Evolutionary conservation across 257 asterid species (phyloP).

Genomic region (Osmanthus fragrans): DNA sequence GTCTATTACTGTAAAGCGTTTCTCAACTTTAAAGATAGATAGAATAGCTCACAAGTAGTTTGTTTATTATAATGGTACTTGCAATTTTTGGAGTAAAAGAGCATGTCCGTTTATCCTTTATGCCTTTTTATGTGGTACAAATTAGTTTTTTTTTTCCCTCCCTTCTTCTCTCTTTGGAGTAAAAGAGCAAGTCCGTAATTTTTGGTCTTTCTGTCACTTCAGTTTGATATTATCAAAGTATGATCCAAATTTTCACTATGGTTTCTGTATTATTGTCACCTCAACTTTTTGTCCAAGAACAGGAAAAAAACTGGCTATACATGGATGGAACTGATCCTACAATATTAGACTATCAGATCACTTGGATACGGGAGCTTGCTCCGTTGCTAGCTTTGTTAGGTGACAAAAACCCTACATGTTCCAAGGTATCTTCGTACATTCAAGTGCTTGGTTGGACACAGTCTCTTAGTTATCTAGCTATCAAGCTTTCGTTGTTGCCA

Average conservation of each 20-base stretch:
- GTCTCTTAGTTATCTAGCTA: neutral
- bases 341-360: conserved; percentile 48
- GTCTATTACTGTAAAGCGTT: neutral
- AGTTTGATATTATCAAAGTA: neutral
- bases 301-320: conserved; percentile 55
- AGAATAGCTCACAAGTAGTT: neutral
- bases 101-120: neutral
- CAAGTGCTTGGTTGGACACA: conserved; percentile 15
- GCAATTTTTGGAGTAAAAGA: no score
- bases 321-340: conserved; percentile 49
- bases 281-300: conserved; percentile 19
- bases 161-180: no score
- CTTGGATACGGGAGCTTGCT: conserved; percentile 78
- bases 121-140: neutral
- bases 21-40: neutral
- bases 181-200: no score
- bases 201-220: neutral
- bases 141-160: no score
- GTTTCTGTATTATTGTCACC: conserved; percentile 13
- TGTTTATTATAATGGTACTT: neutral
- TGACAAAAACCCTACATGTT: conserved; percentile 52
- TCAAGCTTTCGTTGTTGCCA: conserved; percentile 1
- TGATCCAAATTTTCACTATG: neutral
- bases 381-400: conserved; percentile 61
- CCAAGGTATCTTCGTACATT: conserved; percentile 60